These are phyloP conservation scores for Annona cherimola DNA, from an alignment of 164 flowering plant species.

Conservation along the genomic window DNA sequence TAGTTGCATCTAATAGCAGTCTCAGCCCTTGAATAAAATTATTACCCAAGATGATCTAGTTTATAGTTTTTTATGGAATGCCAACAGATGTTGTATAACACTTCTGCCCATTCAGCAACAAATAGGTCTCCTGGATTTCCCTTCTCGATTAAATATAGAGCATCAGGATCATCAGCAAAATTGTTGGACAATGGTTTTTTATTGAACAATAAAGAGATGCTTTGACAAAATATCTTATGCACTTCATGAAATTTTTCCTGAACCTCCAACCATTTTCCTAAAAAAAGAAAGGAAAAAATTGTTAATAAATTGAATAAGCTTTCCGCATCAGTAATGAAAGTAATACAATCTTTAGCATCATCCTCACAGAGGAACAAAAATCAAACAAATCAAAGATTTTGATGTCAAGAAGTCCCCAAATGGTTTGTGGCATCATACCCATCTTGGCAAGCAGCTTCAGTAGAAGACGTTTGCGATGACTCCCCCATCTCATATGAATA, in stretches of 20 bases:
- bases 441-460: conserved; percentile 25
- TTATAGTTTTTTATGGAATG: conserved; percentile 38
- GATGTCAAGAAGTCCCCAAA: neutral
- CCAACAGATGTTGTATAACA: conserved; percentile 61
- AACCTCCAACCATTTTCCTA: conserved; percentile 56
- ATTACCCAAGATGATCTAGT: conserved; percentile 45
- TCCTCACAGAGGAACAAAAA: neutral
- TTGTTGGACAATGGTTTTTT: conserved; percentile 25
- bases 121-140: conserved; percentile 44
- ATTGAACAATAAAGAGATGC: conserved; percentile 40
- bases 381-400: neutral
- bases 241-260: conserved; percentile 43
- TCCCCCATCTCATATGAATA: conserved; percentile 60
- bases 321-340: neutral
- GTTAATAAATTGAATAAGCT: neutral
- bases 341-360: neutral
- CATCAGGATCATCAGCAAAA: conserved; percentile 15
- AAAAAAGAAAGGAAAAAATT: conserved; percentile 3
- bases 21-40: neutral
- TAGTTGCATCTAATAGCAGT: neutral
- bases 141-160: conserved; percentile 48
- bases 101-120: conserved; percentile 58
- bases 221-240: conserved; percentile 43
- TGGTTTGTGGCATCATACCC: conserved; percentile 17
- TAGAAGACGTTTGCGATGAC: conserved; percentile 43